Evolutionary conservation across 352 stramenopile species (phyloP).

Genomic region (Globisporangium cylindrosporum): DNA sequence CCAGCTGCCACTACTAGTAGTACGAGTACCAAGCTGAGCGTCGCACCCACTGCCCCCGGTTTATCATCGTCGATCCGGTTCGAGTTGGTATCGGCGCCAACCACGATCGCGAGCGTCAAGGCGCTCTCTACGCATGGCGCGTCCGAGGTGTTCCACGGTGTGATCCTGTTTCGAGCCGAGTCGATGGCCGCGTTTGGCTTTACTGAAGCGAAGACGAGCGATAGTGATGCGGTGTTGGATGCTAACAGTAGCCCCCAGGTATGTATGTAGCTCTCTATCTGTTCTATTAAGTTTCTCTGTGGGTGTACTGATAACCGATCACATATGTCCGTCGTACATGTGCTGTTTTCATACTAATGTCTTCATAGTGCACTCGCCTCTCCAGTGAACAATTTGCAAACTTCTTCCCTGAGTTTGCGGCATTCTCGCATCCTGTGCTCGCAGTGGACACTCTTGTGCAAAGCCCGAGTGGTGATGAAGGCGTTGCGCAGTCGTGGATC

Average conservation of each 20-base stretch:
- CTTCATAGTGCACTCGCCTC: conserved; percentile 40
- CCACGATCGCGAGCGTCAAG: conserved; percentile 44
- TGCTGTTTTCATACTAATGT: neutral
- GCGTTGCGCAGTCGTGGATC: conserved; percentile 26
- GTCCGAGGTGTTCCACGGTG: conserved; percentile 44
- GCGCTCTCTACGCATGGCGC: conserved; percentile 24
- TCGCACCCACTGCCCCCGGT: neutral
- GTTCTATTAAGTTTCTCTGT: neutral
- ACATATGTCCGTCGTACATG: too few relatives aligned
- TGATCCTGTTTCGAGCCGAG: conserved; percentile 59
- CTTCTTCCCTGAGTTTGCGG: conserved; percentile 70
- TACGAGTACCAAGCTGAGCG: neutral
- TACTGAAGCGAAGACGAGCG: conserved; percentile 29
- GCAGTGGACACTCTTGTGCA: conserved; percentile 37
- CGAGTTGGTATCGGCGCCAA: conserved; percentile 53
- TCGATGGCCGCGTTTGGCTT: conserved; percentile 65
- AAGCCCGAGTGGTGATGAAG: neutral
- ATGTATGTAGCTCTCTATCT: neutral
- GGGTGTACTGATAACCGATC: neutral
- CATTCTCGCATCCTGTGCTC: conserved; percentile 55
- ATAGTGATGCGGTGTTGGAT: neutral
- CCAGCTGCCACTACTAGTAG: neutral
- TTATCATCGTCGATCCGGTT: conserved; percentile 34
- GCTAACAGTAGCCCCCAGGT: neutral
- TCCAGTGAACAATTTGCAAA: conserved; percentile 56